Evolutionary conservation across 192 early-diverging fungal species (phyloP).

Genomic region (Coemansia sp.): DNA sequence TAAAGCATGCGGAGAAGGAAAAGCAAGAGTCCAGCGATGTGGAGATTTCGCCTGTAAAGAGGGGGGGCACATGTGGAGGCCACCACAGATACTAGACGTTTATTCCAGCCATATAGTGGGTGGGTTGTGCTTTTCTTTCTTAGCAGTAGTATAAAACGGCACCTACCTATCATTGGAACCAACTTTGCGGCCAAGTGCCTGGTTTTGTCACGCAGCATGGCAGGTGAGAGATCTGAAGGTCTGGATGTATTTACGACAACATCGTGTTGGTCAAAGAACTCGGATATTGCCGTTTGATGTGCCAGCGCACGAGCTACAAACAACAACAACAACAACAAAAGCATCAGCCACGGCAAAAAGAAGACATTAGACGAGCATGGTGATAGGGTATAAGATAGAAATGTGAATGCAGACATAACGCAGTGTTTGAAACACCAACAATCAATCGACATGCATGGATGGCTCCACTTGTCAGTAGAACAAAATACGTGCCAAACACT

Average conservation of each 20-base stretch:
- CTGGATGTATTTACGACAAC: slow-evolving; percentile 49
- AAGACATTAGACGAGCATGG: background rate
- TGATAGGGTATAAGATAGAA: background rate
- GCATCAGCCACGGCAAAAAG: background rate
- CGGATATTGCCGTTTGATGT: slow-evolving; percentile 43
- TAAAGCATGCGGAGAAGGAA: slow-evolving; percentile 2
- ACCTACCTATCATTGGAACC: slow-evolving; percentile 42
- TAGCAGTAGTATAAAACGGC: background rate
- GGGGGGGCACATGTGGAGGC: background rate
- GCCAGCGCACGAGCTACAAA: slow-evolving; percentile 51
- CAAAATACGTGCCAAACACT: no score
- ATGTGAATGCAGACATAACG: background rate
- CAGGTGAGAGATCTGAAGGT: slow-evolving; percentile 43
- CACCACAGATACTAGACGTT: background rate
- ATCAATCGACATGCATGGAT: no score
- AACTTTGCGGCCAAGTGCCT: slow-evolving; percentile 45
- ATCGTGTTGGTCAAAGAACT: slow-evolving; percentile 45
- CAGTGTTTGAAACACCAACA: no score
- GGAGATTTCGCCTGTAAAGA: background rate
- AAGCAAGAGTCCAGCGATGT: background rate
- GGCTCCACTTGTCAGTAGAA: no score
- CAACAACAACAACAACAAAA: background rate
- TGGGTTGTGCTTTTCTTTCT: no score
- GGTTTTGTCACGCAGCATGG: slow-evolving; percentile 47
- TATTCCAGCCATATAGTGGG: background rate